These are phyloP conservation scores for Venturia carpophila DNA, from an alignment of 2,329 filamentous ascomycete genomes.

Conservation along the genomic window DNA sequence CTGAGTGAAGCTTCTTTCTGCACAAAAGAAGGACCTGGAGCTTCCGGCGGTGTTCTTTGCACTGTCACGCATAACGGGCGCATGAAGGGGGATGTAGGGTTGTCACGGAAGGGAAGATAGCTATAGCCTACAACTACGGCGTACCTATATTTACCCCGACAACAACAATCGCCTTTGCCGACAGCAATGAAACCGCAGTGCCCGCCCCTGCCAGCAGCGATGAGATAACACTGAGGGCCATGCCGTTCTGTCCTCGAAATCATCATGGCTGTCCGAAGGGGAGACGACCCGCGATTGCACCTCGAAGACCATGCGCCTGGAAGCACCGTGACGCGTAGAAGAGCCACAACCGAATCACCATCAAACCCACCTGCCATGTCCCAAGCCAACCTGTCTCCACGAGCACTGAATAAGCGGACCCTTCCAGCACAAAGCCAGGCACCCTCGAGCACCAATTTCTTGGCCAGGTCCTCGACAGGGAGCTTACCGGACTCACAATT, in stretches of 20 bases:
- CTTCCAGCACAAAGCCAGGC: background rate
- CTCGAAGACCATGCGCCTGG: background rate
- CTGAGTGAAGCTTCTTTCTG: background rate
- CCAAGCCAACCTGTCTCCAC: background rate
- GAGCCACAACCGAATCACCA: background rate
- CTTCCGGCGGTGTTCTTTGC: background rate
- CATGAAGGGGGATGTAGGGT: background rate
- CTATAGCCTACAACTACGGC: background rate
- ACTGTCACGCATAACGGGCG: background rate
- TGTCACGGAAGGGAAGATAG: background rate
- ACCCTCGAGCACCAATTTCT: background rate
- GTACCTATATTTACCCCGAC: background rate
- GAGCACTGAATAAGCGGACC: background rate
- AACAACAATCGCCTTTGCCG: background rate
- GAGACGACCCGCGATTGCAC: background rate
- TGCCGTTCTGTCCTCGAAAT: background rate
- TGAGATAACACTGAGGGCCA: constrained; percentile 4
- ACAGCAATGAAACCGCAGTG: too few relatives aligned
- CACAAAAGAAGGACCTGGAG: background rate
- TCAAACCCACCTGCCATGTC: background rate
- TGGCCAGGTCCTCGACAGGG: background rate
- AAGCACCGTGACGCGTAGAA: background rate
- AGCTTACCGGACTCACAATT: constrained; percentile 21
- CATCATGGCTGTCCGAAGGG: background rate
- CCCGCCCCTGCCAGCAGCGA: background rate